Evolutionary conservation across 345 rosid species (phyloP).

Genomic region (Moricandia moricandioides): DNA sequence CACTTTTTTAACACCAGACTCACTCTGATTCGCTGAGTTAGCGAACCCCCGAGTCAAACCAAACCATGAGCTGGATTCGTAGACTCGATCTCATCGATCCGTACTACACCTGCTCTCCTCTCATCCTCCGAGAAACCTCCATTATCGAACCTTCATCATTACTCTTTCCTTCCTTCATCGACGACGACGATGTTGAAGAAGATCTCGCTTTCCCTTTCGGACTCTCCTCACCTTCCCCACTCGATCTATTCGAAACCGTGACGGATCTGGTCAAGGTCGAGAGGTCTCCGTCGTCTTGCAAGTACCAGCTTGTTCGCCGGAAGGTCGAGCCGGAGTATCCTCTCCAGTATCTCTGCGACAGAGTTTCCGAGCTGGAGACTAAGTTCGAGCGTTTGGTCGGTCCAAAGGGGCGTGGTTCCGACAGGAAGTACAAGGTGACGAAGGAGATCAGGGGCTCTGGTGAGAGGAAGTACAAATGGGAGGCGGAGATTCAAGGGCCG

Average conservation of each 20-base stretch:
- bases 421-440: slow-evolving; percentile 75
- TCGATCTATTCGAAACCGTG: slow-evolving; percentile 47
- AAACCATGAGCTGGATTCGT: slow-evolving; percentile 33
- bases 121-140: slow-evolving; percentile 29
- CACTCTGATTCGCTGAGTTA: slow-evolving; percentile 35
- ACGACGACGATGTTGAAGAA: slow-evolving; percentile 16
- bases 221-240: slow-evolving; percentile 39
- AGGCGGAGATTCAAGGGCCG: slow-evolving; percentile 54
- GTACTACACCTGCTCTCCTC: slow-evolving; percentile 26
- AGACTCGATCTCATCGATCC: slow-evolving; percentile 32
- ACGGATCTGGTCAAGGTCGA: slow-evolving; percentile 64
- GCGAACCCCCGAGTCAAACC: slow-evolving; percentile 12
- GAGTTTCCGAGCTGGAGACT: slow-evolving; percentile 65
- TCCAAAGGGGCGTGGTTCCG: slow-evolving; percentile 37
- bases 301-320: slow-evolving; percentile 51
- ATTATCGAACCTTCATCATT: slow-evolving; percentile 13
- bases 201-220: slow-evolving; percentile 41
- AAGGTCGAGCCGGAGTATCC: slow-evolving; percentile 40
- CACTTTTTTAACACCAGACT: not conserved
- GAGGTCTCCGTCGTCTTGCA: slow-evolving; percentile 42
- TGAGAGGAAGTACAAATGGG: slow-evolving; percentile 71
- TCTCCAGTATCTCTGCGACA: slow-evolving; percentile 52
- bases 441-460: slow-evolving; percentile 70
- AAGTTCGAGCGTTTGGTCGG: slow-evolving; percentile 53
- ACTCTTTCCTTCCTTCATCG: slow-evolving; percentile 26